phyloP scores from a whole-genome alignment of 176 grass and related monocot species.

The Puccinellia tenuiflora region DNA sequence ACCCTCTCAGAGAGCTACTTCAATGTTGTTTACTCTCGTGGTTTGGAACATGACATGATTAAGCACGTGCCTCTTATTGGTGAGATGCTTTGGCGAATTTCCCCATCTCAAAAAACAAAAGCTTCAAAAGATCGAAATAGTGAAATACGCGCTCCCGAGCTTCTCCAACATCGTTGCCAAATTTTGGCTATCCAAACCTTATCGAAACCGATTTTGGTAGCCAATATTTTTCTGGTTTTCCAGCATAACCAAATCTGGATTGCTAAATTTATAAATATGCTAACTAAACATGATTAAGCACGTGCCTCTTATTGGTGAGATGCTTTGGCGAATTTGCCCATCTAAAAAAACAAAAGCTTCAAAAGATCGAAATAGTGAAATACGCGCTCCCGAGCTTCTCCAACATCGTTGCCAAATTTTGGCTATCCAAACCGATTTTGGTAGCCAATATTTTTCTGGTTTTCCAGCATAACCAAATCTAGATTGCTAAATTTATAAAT shows the following conservation, averaged over 20 bases:
- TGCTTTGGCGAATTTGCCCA: background rate
- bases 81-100: background rate
- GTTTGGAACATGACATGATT: background rate
- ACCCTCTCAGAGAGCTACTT: no score
- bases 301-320: background rate
- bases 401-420: no score
- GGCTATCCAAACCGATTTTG: no score
- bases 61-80: background rate
- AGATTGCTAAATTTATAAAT: no score
- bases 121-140: background rate
- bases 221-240: no score
- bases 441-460: no score
- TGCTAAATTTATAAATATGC: no score
- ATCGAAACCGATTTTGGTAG: no score
- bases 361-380: background rate
- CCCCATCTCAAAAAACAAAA: background rate
- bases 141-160: background rate
- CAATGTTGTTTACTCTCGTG: background rate
- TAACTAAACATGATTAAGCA: background rate
- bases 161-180: no score
- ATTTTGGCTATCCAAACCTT: no score
- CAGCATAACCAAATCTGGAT: no score
- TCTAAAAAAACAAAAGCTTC: background rate
- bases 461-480: no score
- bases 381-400: background rate